A percentile compares a stretch with the other conserved stretches of the same genome.
Evolutionary conservation across 352 stramenopile species (phyloP).

Genomic region (Phytophthora fragariae): DNA sequence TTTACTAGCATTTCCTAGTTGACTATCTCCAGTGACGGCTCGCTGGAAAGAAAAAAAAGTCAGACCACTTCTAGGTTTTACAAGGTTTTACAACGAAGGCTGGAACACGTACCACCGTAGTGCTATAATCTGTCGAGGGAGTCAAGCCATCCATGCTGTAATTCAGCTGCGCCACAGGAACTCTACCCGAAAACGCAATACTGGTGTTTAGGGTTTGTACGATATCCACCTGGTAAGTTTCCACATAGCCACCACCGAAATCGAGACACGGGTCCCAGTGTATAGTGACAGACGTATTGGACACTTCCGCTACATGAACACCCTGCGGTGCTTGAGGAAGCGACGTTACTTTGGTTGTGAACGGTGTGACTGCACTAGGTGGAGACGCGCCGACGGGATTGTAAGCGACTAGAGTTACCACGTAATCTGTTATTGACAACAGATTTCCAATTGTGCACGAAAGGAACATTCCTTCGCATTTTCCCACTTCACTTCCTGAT

Average conservation of each 20-base stretch:
- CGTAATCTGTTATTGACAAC: conserved; percentile 57
- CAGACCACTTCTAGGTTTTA: background rate
- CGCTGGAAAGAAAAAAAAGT: conserved; percentile 26
- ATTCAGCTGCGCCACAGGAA: conserved; percentile 31
- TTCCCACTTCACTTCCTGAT: conserved; percentile 26
- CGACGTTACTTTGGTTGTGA: conserved; percentile 40
- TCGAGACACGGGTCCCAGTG: conserved; percentile 51
- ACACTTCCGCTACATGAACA: conserved; percentile 23
- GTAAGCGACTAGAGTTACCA: conserved; percentile 38
- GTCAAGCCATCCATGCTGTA: conserved; percentile 35
- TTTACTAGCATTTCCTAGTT: conserved; percentile 44
- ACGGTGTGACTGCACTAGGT: conserved; percentile 22
- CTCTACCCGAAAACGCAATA: conserved; percentile 2
- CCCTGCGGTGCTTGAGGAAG: conserved; percentile 43
- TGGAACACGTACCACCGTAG: conserved; percentile 51
- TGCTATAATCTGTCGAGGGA: conserved; percentile 45
- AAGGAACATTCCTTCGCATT: conserved; percentile 54
- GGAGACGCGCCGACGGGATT: conserved; percentile 51
- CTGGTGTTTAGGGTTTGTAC: conserved; percentile 12
- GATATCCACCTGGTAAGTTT: conserved; percentile 47
- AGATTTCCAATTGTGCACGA: conserved; percentile 48
- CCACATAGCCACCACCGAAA: conserved; percentile 53
- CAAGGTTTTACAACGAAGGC: background rate
- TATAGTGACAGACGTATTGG: conserved; percentile 35
- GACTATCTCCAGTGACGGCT: conserved; percentile 37